Evolutionary conservation across 1,284 basidiomycete genomes (phyloP), one percentile per base, ranked within the genome.

Genomic region (Moesziomyces parantarcticus): DNA sequence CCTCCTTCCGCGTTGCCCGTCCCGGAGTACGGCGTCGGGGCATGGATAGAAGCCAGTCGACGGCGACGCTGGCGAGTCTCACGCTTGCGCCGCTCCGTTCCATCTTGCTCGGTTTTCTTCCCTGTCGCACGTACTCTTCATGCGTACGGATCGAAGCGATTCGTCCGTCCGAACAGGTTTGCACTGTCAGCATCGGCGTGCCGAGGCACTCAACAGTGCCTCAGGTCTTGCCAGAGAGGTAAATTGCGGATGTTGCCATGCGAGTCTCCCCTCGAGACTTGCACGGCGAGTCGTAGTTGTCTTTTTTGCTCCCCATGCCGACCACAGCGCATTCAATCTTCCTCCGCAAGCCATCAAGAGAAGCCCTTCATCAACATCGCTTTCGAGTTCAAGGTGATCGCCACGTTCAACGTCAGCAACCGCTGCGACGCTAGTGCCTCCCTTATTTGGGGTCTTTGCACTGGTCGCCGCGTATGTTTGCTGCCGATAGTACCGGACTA

Each of bases 211-310:
- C 65, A 58, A 68, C 29, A 62, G 65, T 62, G 65, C 55, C 32
- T 58, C 58, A 68, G 50, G 54, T 68, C 44, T 55, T 61, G 65
- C 58, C 65, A 62, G 61, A 68, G 51, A 68, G 65, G 65, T 68
- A 62, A 68, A 9, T 34, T 34, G 25, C 43, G 58, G 47, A 46
- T 26, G 10, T 13, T n/a, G 23, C 40, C 55, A 34, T 43, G 65
- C 50, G 32, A 49, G 25, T 40, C 43, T 32, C 36, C 25, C 29
- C 8, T 41, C 45, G 45, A 42, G 40, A 34, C 22, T 34, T 32
- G 58, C 40, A 43, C 39, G 50, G 48, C 39, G 16, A 44, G 29
- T 25, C 40, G 58, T 51, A 34, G 48, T 50, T 52, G 44, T 61
- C 54, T 54, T 61, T 48, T 48, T 61, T 68, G 50, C 54, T 34